These are phyloP conservation scores for Penicillium frequentans DNA, from an alignment of 2,329 filamentous ascomycete species.

Conservation along the genomic window DNA sequence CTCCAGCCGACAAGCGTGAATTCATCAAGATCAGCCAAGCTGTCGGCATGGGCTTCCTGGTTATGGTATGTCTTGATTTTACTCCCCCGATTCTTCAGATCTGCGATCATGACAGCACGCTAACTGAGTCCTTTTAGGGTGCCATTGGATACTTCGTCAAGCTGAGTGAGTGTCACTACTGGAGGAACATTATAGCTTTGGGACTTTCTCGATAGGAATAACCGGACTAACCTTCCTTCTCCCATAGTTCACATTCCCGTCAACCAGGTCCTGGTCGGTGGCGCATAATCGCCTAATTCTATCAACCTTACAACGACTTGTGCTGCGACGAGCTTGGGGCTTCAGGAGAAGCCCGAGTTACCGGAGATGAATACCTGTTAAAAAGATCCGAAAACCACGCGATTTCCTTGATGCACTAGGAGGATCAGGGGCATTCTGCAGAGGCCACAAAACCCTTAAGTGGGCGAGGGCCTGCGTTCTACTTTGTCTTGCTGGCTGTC, in stretches of 20 bases:
- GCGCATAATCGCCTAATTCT: conserved; percentile 32
- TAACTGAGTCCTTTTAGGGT: conserved; percentile 32
- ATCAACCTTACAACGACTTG: neutral
- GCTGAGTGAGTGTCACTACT: conserved; percentile 49
- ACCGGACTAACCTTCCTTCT: conserved; percentile 12
- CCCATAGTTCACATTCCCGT: conserved; percentile 50
- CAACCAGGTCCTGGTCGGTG: conserved; percentile 52
- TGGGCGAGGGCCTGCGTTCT: neutral
- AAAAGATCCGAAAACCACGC: neutral
- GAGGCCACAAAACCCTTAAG: neutral
- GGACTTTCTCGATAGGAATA: neutral
- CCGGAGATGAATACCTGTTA: neutral
- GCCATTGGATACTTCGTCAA: conserved; percentile 62
- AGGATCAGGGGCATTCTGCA: neutral
- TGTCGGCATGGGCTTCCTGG: conserved; percentile 60
- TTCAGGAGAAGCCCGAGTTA: neutral
- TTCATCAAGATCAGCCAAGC: conserved; percentile 63
- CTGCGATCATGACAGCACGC: neutral
- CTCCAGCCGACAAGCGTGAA: conserved; percentile 57
- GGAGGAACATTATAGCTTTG: neutral
- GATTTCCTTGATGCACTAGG: neutral
- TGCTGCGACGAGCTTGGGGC: neutral
- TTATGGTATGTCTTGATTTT: conserved; percentile 46
- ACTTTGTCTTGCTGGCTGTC: conserved; percentile 10
- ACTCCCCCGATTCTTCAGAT: neutral